A percentile compares a stretch with the other conserved stretches of the same genome.
phyloP scores from a whole-genome alignment of 345 rosid genomes.

The Murraya koenigii region DNA sequence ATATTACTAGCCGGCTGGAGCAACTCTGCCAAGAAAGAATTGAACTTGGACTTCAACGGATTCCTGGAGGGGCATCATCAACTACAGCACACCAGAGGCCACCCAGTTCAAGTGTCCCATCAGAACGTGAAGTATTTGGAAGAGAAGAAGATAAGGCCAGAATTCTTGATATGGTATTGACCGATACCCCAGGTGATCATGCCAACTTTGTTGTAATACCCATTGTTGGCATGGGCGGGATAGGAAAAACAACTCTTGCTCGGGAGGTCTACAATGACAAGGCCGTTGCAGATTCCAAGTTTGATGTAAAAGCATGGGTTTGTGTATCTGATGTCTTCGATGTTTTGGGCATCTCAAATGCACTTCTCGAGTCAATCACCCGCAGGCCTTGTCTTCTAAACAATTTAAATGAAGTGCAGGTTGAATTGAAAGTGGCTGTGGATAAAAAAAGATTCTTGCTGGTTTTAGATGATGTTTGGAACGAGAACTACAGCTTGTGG shows the following conservation, averaged over 20 bases:
- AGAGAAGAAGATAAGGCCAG: neutral
- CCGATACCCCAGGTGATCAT: neutral
- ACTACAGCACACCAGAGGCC: neutral
- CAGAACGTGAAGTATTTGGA: neutral
- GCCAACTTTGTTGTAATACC: neutral
- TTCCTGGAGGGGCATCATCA: neutral
- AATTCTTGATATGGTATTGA: neutral
- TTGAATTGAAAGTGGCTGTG: neutral
- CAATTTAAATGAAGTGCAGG: neutral
- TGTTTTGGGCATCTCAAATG: neutral
- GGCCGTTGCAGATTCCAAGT: neutral
- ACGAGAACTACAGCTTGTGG: neutral
- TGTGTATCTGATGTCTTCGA: neutral
- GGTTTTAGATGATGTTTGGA: constrained; percentile 8
- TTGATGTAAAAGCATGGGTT: neutral
- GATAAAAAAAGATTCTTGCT: neutral
- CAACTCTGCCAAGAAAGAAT: neutral
- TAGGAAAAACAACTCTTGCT: constrained; percentile 7
- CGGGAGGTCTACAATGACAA: neutral
- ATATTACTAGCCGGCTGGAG: neutral
- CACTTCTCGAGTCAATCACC: neutral
- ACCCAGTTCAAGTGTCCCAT: neutral
- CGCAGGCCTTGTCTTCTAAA: too few species aligned
- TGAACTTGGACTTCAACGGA: neutral
- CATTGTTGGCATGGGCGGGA: constrained; percentile 1